Base-by-base conservation (phyloP, 106 monocot genomes). In the Acorus calamus region DNA sequence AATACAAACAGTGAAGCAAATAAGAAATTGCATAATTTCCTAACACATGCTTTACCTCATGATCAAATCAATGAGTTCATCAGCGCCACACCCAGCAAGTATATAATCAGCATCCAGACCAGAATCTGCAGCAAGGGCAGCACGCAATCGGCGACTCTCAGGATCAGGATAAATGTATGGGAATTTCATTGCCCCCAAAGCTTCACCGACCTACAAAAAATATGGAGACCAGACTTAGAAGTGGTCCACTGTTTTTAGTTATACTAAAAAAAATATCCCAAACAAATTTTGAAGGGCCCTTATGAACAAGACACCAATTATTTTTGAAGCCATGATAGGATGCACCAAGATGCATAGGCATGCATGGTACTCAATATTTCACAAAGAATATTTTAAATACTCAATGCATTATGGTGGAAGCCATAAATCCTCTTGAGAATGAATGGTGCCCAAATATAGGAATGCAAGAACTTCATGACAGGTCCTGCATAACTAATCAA, bases 81-180 rank as follows among this genome's bases (percentile, higher is more conserved):
- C 98, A 45, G 98, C 98, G 64, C 98, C 98, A 77, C 92, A 98
- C 13, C 92, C 98, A 65, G 76, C 98, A 65, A 98, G 83, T 71
- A 98, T 92, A 58, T 98, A 83, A 50, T 98, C 83, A 68, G 77
- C 57, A 59, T 83, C 98, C 62, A 98, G 83, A 10, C 92, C 92
- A 52, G 85, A 92, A 83, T 98, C 88, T 63, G 77, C 73, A 61
- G 98, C 91, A 78, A 98, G 85, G 59, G 98, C 92, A 62, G 91
- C 80, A 78, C 98, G 87, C 45, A 98, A 65, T 6, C 65, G 78
- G 13, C 98, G 83, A 61, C 83, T 88, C 72, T 98, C 88, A 66
- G 98, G 98, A 59, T 98, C 98, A 75, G 98, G 98, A 52, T 98
- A 98, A 62, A 92, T 72, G 75, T 98, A 92, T 61, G 98, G 85